phyloP scores from a whole-genome alignment of 176 grass and related monocot species.

The Carex parvula region DNA sequence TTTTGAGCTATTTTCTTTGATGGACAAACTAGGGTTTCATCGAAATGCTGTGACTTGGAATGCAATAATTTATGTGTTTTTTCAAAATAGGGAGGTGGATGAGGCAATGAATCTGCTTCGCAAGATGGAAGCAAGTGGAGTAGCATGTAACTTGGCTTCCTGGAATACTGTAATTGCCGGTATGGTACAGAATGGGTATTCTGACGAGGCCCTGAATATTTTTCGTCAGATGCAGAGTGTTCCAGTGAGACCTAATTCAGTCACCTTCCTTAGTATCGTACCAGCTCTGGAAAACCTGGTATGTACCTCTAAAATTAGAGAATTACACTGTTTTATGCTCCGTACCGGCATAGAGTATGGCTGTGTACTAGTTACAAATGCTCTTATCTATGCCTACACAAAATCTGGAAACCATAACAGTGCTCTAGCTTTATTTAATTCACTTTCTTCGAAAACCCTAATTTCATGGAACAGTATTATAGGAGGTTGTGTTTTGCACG shows the following conservation, averaged over 20 bases:
- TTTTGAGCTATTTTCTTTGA: slow-evolving; percentile 37
- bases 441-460: slow-evolving; percentile 12
- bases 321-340: slow-evolving; percentile 34
- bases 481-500: slow-evolving; percentile 28
- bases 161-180: slow-evolving; percentile 42
- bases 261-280: slow-evolving; percentile 34
- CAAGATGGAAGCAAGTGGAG: slow-evolving; percentile 34
- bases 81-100: slow-evolving; percentile 38
- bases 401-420: slow-evolving; percentile 30
- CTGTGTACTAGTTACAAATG: slow-evolving; percentile 26
- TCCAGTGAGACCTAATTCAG: slow-evolving; percentile 14
- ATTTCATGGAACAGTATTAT: slow-evolving; percentile 43
- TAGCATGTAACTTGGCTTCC: slow-evolving; percentile 22
- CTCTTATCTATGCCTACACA: slow-evolving; percentile 31
- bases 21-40: slow-evolving; percentile 31
- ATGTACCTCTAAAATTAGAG: slow-evolving; percentile 31
- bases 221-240: slow-evolving; percentile 31
- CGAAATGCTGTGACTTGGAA: slow-evolving; percentile 45
- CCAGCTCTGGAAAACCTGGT: slow-evolving; percentile 34
- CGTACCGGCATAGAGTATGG: slow-evolving; percentile 3
- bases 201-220: slow-evolving; percentile 27
- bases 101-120: slow-evolving; percentile 32
- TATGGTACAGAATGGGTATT: slow-evolving; percentile 33
- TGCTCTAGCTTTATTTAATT: slow-evolving; percentile 31
- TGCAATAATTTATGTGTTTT: slow-evolving; percentile 35